These are phyloP conservation scores for Peribolospora baueri DNA, from an alignment of 768 basidiomycete genomes.

Conservation along the genomic window DNA sequence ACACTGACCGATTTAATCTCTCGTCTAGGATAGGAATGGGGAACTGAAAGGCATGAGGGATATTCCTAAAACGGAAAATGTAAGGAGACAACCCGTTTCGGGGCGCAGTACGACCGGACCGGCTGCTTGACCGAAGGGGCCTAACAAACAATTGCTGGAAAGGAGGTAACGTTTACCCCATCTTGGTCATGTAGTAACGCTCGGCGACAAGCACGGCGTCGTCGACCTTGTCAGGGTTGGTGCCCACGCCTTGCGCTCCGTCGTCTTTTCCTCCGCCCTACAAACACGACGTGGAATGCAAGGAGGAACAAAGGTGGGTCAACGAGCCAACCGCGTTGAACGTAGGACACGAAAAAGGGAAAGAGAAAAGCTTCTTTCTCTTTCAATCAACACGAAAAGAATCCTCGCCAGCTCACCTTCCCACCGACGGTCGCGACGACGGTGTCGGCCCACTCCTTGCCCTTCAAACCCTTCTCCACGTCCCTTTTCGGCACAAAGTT, in stretches of 20 bases:
- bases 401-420: slow-evolving; percentile 33
- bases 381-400: no score
- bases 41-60: no score
- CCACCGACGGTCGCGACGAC: slow-evolving; percentile 65
- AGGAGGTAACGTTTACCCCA: not conserved
- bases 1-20: no score
- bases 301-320: not conserved
- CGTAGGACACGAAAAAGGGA: not conserved
- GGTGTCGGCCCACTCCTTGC: slow-evolving; percentile 61
- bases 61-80: no score
- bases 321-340: not conserved
- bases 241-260: slow-evolving; percentile 65
- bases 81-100: no score
- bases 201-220: slow-evolving; percentile 42
- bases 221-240: slow-evolving; percentile 33
- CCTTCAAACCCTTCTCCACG: slow-evolving; percentile 38
- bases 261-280: slow-evolving; percentile 93
- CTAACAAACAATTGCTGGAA: no score
- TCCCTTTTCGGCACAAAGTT: slow-evolving; percentile 54
- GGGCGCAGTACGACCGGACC: no score
- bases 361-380: no score
- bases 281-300: not conserved
- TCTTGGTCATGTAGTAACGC: slow-evolving; percentile 15
- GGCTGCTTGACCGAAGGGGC: no score
- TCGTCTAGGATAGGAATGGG: no score